Base-by-base conservation (phyloP, 2,329 filamentous ascomycete genomes). In the Xenoacremonium recifei region DNA sequence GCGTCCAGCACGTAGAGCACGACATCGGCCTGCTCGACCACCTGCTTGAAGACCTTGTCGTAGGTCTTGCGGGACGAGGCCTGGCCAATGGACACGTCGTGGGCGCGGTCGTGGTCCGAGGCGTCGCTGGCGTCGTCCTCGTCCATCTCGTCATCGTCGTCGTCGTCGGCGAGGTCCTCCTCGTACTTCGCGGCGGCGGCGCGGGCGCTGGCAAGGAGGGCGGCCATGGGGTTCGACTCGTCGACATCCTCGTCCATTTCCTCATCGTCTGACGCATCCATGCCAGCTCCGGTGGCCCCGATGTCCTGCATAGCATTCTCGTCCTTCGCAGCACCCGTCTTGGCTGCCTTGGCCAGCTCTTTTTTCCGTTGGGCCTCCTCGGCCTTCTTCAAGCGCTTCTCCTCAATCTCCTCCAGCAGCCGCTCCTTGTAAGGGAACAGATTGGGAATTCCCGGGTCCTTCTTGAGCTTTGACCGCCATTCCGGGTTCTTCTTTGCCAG, bases 371-470 rank as follows among this genome's bases (percentile, higher is more conserved):
- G 75, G 44, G 79, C 77, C 61, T 96, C 89, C 60, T 96, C 90
- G 50, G 82, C 82, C 73, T 92, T 96, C 65, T 80, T 73, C 53
- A 85, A 73, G 62, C 86, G 86, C 58, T 82, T 85, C 70, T 96
- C 89, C 70, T 99, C 93, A 57, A 99, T 95, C 68, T 99, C 90
- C 44, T 91, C 83, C 23, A 99, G 79, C 20, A 99, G 80, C 75
- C 87, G 91, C 66, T 96, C 91, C 73, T 99, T 99, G 77, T 93
- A 96, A 1, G 93, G 93, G 71, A 96, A 99, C 25, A 96, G 72
- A 63, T 97, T 99, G 30, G 93, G 93, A 49, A 99, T 96, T 36
- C 93, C 93, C 18, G 92, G 93, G 60, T 99, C 93, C 73, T 97
- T 99, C 80, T 96, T 97, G 55, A 96, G 66, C 66, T 90, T 88